A percentile compares a stretch with the other conserved stretches of the same genome.
These are phyloP conservation scores for Eucalyptus cloeziana DNA, from an alignment of 345 rosid genomes.

Conservation along the genomic window DNA sequence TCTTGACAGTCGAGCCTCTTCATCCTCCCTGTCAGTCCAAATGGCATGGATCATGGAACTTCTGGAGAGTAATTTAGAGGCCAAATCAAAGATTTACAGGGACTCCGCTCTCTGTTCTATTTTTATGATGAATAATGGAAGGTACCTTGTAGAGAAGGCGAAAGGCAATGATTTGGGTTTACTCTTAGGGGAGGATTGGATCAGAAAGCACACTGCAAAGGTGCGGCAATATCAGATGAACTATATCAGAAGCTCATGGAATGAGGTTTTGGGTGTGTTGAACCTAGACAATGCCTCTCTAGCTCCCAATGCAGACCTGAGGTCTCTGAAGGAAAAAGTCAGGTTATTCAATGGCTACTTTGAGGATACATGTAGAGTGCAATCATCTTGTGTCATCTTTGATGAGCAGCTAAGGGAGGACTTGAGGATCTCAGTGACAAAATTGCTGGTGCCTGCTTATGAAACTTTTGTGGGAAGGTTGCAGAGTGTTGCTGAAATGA, in stretches of 20 bases:
- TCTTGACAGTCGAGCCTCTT: constrained; percentile 4
- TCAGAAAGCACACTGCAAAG: constrained; percentile 69
- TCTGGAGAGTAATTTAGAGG: constrained; percentile 81
- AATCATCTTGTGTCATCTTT: constrained; percentile 41
- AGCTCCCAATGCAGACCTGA: constrained; percentile 22
- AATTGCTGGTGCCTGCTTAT: constrained; percentile 46
- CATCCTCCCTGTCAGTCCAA: constrained; percentile 53
- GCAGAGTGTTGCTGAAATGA: constrained; percentile 41
- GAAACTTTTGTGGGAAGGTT: constrained; percentile 41
- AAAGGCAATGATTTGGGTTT: constrained; percentile 56
- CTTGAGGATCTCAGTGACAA: constrained; percentile 26
- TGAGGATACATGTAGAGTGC: constrained; percentile 41
- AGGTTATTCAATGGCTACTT: constrained; percentile 38
- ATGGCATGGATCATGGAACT: constrained; percentile 93
- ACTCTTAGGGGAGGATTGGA: constrained; percentile 80
- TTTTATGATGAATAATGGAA: constrained; percentile 83
- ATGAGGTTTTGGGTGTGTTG: constrained; percentile 39
- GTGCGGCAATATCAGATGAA: constrained; percentile 37
- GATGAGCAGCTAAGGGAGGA: constrained; percentile 74
- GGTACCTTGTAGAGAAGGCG: constrained; percentile 78
- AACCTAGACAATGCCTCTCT: constrained; percentile 30
- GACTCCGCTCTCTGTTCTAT: constrained; percentile 52
- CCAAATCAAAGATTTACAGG: constrained; percentile 62
- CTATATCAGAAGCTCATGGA: constrained; percentile 77
- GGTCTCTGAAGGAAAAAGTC: constrained; percentile 49